Conservation (phyloP, 768 basidiomycete species). For the Russula ochroleuca region DNA sequence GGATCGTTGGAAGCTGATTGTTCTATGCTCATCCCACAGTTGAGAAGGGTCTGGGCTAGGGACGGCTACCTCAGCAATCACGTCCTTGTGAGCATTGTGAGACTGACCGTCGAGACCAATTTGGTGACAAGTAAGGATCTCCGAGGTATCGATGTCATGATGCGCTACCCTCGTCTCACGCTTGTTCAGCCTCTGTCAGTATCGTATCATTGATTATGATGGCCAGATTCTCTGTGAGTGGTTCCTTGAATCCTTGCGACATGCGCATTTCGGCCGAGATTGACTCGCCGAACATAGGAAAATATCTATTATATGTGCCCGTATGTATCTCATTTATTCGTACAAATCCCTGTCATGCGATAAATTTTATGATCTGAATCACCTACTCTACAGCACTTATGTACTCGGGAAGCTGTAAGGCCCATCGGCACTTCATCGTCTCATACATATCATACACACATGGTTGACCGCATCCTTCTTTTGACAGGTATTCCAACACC, state of each 20-base stretch:
- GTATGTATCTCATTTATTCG: background rate
- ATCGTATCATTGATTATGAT: background rate
- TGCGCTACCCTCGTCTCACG: background rate
- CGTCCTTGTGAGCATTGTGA: constrained; percentile 26
- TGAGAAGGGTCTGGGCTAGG: background rate
- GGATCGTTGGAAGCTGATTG: too few species aligned
- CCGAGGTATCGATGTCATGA: background rate
- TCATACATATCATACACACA: background rate
- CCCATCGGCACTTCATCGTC: background rate
- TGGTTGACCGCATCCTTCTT: background rate
- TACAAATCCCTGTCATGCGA: background rate
- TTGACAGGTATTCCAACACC: constrained; percentile 29
- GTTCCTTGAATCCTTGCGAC: background rate
- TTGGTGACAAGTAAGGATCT: constrained; percentile 18
- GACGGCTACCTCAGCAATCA: constrained; percentile 6
- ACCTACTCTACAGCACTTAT: constrained; percentile 3
- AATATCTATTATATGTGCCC: background rate
- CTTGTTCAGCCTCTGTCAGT: background rate
- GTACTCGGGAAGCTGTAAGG: constrained; percentile 20
- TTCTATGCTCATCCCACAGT: background rate
- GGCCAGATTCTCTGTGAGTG: constrained; percentile 4
- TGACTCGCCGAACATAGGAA: background rate
- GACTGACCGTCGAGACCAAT: constrained; percentile 31
- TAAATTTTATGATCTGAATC: background rate
- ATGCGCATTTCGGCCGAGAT: background rate